Evolutionary conservation across 2,329 filamentous ascomycete species (phyloP).

Genomic region (Thelonectria rubi): DNA sequence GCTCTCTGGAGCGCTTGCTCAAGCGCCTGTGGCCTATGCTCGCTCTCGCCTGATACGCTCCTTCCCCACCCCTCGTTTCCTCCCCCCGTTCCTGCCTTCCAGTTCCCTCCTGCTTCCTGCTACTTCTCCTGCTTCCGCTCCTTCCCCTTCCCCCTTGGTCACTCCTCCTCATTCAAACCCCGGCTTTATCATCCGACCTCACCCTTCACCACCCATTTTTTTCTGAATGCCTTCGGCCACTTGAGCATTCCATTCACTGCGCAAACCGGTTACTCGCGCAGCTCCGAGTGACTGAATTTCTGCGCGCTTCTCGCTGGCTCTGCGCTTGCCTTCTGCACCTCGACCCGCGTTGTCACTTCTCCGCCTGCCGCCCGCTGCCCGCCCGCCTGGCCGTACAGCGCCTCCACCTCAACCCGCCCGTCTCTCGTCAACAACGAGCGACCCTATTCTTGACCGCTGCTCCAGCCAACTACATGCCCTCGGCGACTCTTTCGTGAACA

Average conservation of each 20-base stretch:
- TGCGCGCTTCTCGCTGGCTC: conserved; percentile 26
- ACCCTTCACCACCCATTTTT: conserved; percentile 26
- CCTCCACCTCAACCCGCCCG: conserved; percentile 33
- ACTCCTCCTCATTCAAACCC: conserved; percentile 26
- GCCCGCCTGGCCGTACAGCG: conserved; percentile 28
- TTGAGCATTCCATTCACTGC: conserved; percentile 23
- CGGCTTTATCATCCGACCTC: conserved; percentile 33
- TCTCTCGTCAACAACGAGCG: conserved; percentile 36
- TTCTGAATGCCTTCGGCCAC: conserved; percentile 29
- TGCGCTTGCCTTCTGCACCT: conserved; percentile 6
- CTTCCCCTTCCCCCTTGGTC: conserved; percentile 32
- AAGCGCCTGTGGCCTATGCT: conserved; percentile 17
- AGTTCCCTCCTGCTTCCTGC: conserved; percentile 23
- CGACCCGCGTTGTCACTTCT: conserved; percentile 5
- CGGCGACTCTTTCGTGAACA: conserved; percentile 30
- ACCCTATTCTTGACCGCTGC: conserved; percentile 36
- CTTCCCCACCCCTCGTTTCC: conserved; percentile 41
- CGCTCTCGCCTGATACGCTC: conserved; percentile 27
- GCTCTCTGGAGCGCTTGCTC: conserved; percentile 8
- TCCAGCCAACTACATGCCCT: conserved; percentile 40
- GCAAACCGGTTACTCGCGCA: conserved; percentile 21
- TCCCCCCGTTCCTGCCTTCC: conserved; percentile 23
- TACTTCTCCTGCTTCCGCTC: conserved; percentile 33
- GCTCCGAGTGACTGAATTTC: conserved; percentile 24
- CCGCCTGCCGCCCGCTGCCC: conserved; percentile 26